phyloP scores from a whole-genome alignment of 169 alveolate species.

The Eimeria praecox region DNA sequence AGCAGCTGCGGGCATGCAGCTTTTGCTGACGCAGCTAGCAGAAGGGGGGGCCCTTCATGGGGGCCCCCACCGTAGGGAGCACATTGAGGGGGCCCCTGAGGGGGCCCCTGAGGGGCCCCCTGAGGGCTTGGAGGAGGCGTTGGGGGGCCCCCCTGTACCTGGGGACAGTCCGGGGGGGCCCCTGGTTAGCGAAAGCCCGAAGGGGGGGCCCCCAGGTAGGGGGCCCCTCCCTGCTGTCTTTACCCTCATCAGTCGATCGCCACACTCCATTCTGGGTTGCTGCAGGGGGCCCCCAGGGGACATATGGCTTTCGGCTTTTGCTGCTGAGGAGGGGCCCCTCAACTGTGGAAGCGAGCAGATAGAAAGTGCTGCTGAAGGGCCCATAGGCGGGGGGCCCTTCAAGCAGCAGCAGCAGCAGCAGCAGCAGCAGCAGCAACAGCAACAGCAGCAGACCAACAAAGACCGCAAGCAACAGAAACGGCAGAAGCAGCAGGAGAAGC shows the following conservation, averaged over 20 bases:
- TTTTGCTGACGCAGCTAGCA: conserved; percentile 1
- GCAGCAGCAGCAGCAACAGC: conserved; percentile 5
- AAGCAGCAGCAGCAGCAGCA: neutral
- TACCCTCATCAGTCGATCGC: neutral
- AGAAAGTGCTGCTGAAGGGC: neutral
- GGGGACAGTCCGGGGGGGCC: too few relatives aligned
- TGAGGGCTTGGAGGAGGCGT: too few relatives aligned
- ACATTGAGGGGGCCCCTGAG: neutral
- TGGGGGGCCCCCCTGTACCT: neutral
- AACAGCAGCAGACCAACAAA: neutral
- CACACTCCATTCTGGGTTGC: neutral
- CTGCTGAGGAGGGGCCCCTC: conserved; percentile 29
- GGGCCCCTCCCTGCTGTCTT: conserved; percentile 3
- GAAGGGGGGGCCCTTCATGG: conserved; percentile 14
- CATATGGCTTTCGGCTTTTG: neutral
- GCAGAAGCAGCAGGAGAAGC: neutral
- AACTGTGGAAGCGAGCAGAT: neutral
- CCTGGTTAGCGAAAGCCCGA: too few relatives aligned
- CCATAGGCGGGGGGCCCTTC: neutral
- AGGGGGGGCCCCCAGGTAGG: neutral
- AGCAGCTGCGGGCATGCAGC: conserved; percentile 45
- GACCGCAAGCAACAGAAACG: neutral
- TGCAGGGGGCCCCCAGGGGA: conserved; percentile 3
- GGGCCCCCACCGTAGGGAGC: neutral
- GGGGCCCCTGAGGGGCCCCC: neutral